These are phyloP conservation scores for Talaromyces sp. DNA, from an alignment of 2,329 filamentous ascomycete species.

Conservation along the genomic window DNA sequence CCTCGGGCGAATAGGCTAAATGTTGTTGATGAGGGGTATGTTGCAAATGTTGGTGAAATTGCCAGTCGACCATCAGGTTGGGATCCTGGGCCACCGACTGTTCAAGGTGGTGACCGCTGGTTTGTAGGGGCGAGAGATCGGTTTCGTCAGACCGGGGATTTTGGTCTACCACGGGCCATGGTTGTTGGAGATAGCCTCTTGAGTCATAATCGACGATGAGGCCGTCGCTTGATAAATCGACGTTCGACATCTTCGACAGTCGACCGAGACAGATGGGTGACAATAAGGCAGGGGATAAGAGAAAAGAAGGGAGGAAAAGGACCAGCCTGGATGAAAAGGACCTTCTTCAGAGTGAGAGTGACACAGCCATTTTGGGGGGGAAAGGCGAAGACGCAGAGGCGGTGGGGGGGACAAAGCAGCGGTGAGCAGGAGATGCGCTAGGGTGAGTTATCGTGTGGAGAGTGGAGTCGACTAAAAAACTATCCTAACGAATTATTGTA, in stretches of 20 bases:
- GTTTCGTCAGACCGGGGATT: slow-evolving; percentile 40
- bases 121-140: slow-evolving; percentile 48
- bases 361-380: slow-evolving; percentile 26
- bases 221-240: slow-evolving; percentile 49
- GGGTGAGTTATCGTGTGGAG: slow-evolving; percentile 34
- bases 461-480: slow-evolving; percentile 23
- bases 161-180: slow-evolving; percentile 50
- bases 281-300: slow-evolving; percentile 24
- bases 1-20: slow-evolving; percentile 51
- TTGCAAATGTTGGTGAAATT: slow-evolving; percentile 45
- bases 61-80: slow-evolving; percentile 50
- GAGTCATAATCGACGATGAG: slow-evolving; percentile 53
- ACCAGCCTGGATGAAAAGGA: slow-evolving; percentile 35
- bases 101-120: slow-evolving; percentile 47
- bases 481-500: not conserved
- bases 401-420: slow-evolving; percentile 48
- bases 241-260: slow-evolving; percentile 42
- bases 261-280: not conserved
- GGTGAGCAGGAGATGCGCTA: slow-evolving; percentile 47
- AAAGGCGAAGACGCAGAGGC: slow-evolving; percentile 30
- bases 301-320: slow-evolving; percentile 30
- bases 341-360: slow-evolving; percentile 28
- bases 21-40: slow-evolving; percentile 38
- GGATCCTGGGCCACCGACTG: slow-evolving; percentile 48
- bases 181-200: slow-evolving; percentile 47